Conservation (phyloP, 169 alveolate genomes). For the Pseudocohnilembus persalinus region DNA sequence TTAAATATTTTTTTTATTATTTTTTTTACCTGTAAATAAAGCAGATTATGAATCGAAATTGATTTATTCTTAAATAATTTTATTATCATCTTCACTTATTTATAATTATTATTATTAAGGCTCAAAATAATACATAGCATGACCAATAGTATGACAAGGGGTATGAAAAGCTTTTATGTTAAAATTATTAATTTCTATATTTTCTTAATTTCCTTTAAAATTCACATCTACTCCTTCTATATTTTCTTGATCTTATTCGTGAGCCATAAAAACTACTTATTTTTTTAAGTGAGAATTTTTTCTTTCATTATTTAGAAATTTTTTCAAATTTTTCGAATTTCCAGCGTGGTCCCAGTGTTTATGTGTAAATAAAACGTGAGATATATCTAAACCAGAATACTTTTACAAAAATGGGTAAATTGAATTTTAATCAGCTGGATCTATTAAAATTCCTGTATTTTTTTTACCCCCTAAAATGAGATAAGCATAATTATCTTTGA, state of each 20-base stretch:
- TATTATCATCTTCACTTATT: constrained; percentile 47
- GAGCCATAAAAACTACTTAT: neutral
- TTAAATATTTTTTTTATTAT: too few species aligned
- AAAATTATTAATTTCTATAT: constrained; percentile 29
- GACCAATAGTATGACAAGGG: constrained; percentile 96
- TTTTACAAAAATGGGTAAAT: constrained; percentile 5
- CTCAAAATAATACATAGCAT: constrained; percentile 76
- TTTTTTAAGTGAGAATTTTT: constrained; percentile 28
- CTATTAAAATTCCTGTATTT: constrained; percentile 4
- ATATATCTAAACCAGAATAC: neutral
- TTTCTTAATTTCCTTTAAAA: neutral
- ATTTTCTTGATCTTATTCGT: neutral
- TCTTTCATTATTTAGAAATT: constrained; percentile 70
- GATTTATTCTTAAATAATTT: constrained; percentile 4
- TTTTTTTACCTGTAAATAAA: too few species aligned
- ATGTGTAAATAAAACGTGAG: constrained; percentile 69
- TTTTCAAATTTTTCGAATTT: constrained; percentile 76
- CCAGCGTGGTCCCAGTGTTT: constrained; percentile 89
- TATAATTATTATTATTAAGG: constrained; percentile 32
- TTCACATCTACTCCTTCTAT: constrained; percentile 7
- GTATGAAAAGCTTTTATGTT: constrained; percentile 84
- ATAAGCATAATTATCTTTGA: neutral
- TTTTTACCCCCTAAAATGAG: neutral
- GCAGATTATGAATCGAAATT: constrained; percentile 6
- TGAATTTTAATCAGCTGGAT: constrained; percentile 34